Percentiles rank a stretch among this genome's conserved stretches.
Conservation (phyloP, 345 rosid genomes). For the Salix dunnii region DNA sequence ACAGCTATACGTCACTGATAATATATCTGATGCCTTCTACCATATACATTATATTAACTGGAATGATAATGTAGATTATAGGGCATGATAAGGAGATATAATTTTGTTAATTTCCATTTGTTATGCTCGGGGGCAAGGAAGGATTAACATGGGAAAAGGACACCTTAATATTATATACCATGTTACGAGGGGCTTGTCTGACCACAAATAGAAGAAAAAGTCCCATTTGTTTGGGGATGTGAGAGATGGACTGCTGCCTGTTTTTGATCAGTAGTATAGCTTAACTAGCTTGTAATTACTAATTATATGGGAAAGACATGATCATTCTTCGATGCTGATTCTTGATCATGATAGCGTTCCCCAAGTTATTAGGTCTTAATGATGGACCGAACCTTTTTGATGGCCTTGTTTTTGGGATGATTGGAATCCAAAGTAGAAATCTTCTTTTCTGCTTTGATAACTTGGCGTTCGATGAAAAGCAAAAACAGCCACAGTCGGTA, state of each 20-base stretch:
- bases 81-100: slow-evolving; percentile 30
- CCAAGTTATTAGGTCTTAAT: background rate
- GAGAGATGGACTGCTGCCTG: background rate
- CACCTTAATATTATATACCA: background rate
- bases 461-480: slow-evolving; percentile 24
- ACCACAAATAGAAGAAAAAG: slow-evolving; percentile 4
- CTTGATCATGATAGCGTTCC: background rate
- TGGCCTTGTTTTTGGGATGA: slow-evolving; percentile 3
- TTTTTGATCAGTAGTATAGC: slow-evolving; percentile 10
- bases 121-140: background rate
- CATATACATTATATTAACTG: background rate
- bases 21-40: background rate
- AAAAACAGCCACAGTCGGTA: background rate
- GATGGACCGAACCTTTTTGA: background rate
- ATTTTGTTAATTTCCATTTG: background rate
- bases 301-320: slow-evolving; percentile 14
- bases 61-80: slow-evolving; percentile 24
- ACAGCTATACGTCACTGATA: background rate
- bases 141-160: slow-evolving; percentile 1
- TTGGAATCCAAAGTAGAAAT: slow-evolving; percentile 31
- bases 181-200: slow-evolving; percentile 1
- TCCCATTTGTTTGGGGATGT: slow-evolving; percentile 23
- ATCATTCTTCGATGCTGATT: background rate
- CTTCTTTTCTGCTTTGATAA: slow-evolving; percentile 5
- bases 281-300: slow-evolving; percentile 1